Percentiles rank a stretch among this genome's conserved stretches.
Conservation (phyloP, 805 yeast species). For the Metschnikowia orientalis region DNA sequence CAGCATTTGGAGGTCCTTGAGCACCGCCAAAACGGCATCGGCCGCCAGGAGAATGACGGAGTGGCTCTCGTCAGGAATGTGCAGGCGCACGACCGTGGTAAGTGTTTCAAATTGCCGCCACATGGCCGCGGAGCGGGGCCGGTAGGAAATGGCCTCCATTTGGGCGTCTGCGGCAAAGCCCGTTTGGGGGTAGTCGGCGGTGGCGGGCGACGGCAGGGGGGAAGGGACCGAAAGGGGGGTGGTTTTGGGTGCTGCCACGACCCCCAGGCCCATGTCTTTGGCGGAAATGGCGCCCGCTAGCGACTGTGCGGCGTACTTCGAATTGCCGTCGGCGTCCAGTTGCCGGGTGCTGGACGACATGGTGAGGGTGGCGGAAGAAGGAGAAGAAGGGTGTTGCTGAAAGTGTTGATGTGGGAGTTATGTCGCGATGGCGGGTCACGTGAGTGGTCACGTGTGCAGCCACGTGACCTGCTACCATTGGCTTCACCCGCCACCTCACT, state of each 20-base stretch:
- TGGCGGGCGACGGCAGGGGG: not conserved
- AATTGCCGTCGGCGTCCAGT: conserved; percentile 33
- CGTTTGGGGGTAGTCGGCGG: not conserved
- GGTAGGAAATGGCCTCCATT: conserved; percentile 53
- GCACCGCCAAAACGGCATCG: conserved; percentile 54
- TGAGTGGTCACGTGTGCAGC: conserved; percentile 1
- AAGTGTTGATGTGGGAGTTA: not conserved
- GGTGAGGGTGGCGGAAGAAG: no score
- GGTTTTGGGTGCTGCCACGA: conserved; percentile 22
- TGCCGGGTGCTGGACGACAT: no score
- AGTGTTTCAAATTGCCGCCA: conserved; percentile 50
- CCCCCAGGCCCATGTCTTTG: conserved; percentile 64
- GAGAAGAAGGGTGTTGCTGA: no score
- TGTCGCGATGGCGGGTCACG: conserved; percentile 7
- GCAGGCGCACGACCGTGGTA: conserved; percentile 51
- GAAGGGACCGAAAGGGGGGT: not conserved
- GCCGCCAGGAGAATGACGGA: conserved; percentile 68
- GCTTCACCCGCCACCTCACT: no score
- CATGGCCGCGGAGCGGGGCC: conserved; percentile 56
- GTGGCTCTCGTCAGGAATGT: conserved; percentile 73
- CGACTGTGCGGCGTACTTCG: conserved; percentile 60
- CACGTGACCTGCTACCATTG: not conserved
- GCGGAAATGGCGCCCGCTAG: conserved; percentile 63
- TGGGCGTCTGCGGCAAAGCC: conserved; percentile 2
- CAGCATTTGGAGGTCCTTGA: conserved; percentile 44